Evolutionary conservation across 352 stramenopile species (phyloP).

Genomic region (Phytophthora sp.): DNA sequence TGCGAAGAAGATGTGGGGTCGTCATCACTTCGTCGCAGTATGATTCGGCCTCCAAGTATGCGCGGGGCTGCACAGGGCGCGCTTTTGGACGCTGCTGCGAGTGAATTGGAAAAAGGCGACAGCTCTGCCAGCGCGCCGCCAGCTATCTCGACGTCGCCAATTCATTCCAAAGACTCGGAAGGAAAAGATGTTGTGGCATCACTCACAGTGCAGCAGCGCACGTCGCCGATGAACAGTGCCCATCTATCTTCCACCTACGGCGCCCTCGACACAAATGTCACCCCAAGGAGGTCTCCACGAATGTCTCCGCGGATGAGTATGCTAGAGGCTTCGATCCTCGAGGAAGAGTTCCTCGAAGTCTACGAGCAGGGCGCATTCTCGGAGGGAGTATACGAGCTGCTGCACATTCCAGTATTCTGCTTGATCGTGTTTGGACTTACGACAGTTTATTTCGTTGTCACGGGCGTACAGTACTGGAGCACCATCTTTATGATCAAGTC

Average conservation of each 20-base stretch:
- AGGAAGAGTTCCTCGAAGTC: slow-evolving; percentile 77
- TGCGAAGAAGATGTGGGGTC: slow-evolving; percentile 52
- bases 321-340: slow-evolving; percentile 68
- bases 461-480: slow-evolving; percentile 87
- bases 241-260: slow-evolving; percentile 52
- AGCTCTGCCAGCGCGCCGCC: slow-evolving; percentile 6
- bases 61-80: slow-evolving; percentile 20
- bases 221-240: slow-evolving; percentile 18
- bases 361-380: slow-evolving; percentile 76
- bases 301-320: slow-evolving; percentile 58
- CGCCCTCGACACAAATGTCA: slow-evolving; percentile 52
- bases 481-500: slow-evolving; percentile 91
- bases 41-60: slow-evolving; percentile 36
- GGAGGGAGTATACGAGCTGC: slow-evolving; percentile 64
- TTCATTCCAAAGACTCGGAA: slow-evolving; percentile 6
- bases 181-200: slow-evolving; percentile 5
- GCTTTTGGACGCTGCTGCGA: slow-evolving; percentile 19
- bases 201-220: slow-evolving; percentile 27
- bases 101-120: slow-evolving; percentile 30
- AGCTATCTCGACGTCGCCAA: slow-evolving; percentile 24
- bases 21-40: slow-evolving; percentile 39
- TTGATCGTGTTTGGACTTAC: slow-evolving; percentile 80
- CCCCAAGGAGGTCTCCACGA: slow-evolving; percentile 38
- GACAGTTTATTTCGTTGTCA: slow-evolving; percentile 89
- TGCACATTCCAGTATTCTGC: slow-evolving; percentile 78